These are phyloP conservation scores for Rhynchospora breviuscula DNA, from an alignment of 176 grass and related monocot species.

Conservation along the genomic window DNA sequence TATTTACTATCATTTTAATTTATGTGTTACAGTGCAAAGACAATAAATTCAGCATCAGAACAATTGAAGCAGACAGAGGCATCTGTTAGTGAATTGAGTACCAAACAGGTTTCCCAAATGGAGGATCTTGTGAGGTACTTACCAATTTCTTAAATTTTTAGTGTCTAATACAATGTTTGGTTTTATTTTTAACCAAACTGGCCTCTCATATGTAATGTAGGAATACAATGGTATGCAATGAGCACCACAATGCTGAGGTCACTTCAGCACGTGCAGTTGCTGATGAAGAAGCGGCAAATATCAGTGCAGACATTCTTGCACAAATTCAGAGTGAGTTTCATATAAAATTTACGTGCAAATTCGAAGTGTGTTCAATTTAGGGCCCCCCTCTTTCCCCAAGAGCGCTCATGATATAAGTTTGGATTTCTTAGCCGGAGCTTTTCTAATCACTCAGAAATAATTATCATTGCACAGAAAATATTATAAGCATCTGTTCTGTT, in stretches of 20 bases:
- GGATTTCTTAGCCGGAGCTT: background rate
- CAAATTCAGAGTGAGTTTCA: conserved; percentile 57
- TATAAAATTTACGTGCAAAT: background rate
- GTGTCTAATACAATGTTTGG: background rate
- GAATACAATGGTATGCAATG: conserved; percentile 44
- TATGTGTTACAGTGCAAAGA: conserved; percentile 43
- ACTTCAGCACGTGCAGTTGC: conserved; percentile 47
- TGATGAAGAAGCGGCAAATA: conserved; percentile 37
- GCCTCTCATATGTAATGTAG: conserved; percentile 37
- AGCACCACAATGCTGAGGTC: conserved; percentile 67
- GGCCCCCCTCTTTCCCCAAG: background rate
- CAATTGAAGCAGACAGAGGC: conserved; percentile 74
- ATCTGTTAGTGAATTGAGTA: conserved; percentile 55
- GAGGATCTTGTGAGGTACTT: conserved; percentile 72
- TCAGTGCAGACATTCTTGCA: conserved; percentile 47
- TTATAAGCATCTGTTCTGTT: too few relatives aligned
- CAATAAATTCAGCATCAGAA: conserved; percentile 54
- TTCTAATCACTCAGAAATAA: background rate
- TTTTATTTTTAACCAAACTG: background rate
- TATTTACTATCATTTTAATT: conserved; percentile 15
- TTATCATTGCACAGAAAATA: too few relatives aligned
- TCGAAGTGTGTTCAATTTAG: background rate
- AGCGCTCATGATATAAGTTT: background rate
- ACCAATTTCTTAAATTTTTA: background rate
- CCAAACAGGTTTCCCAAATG: conserved; percentile 68